A percentile compares a stretch with the other conserved stretches of the same genome.
These are phyloP conservation scores for Petrea volubilis DNA, from an alignment of 257 asterid genomes.

Conservation along the genomic window DNA sequence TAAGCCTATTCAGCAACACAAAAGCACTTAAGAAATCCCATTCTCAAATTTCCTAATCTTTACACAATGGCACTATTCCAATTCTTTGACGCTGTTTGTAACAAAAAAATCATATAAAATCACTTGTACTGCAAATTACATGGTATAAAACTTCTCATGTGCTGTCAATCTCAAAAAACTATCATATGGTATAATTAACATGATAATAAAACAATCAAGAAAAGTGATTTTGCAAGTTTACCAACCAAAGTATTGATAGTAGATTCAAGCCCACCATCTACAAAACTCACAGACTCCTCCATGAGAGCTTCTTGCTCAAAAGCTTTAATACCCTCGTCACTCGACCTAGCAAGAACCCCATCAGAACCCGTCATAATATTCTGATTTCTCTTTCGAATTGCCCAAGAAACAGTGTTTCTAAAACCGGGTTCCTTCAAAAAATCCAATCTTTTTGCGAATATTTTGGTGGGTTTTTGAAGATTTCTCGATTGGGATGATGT, in stretches of 20 bases:
- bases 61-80: neutral
- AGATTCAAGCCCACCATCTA: slow-evolving; percentile 47
- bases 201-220: neutral
- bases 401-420: slow-evolving; percentile 31
- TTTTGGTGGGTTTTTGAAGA: slow-evolving; percentile 16
- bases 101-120: neutral
- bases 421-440: slow-evolving; percentile 16
- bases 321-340: slow-evolving; percentile 37
- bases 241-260: slow-evolving; percentile 61
- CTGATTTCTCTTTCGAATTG: neutral
- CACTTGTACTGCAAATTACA: too few relatives aligned
- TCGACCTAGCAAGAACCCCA: slow-evolving; percentile 16
- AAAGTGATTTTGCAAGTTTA: slow-evolving; percentile 6
- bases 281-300: slow-evolving; percentile 30
- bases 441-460: slow-evolving; percentile 26
- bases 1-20: neutral
- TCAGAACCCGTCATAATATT: slow-evolving; percentile 30
- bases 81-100: neutral
- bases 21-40: neutral
- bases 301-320: slow-evolving; percentile 56
- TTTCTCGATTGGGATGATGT: slow-evolving; percentile 12
- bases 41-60: neutral
- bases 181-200: neutral
- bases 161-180: neutral
- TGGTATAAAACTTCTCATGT: neutral